Base-by-base conservation (phyloP, 345 rosid species). In the Jatropha curcas region DNA sequence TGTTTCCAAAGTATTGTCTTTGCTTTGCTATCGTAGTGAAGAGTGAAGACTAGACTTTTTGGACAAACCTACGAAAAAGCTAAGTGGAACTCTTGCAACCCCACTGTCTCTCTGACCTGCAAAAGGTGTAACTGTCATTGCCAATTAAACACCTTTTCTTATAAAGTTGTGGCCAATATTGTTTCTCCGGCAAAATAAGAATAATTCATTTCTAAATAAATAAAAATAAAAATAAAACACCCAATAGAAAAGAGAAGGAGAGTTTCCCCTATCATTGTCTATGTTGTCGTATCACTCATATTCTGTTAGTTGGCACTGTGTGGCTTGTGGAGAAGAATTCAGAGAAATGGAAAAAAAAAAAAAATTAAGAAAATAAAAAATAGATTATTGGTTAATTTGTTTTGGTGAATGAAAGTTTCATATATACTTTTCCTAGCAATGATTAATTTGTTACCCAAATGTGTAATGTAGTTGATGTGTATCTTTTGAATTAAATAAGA, bases 111-210 rank as follows among this genome's bases (percentile, higher is more conserved):
- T 22, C 65, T 57, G 17, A n/a, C 25, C 3, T 37, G n/a, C 13
- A 9, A 0, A 52, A 6, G 58, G 16, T 27, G 57, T n/a, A 31
- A 33, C 65, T 65, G 37, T 70, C 78, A 45, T 60, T 66, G 35
- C 63, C 72, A 66, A 74, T 43, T n/a, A 46, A 53, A 51, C 20
- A 59, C 22, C 52, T 28, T 74, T 66, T 60, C 24, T 50, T 43
- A 3, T 28, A 77, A 81, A 81, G 81, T 60, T 70, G 66, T 81
- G 84, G 81, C 79, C 55, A 60, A 45, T 37, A 76, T 77, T 73
- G 67, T 41, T 70, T 66, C 67, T 53, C 56, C 84, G 84, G 84
- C 84, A 81, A 77, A 81, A 20, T 70, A 52, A 13, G 22, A 37
- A 55, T 51, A 30, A 35, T 41, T 34, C 12, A 16, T 48, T 2